A percentile compares a stretch with the other conserved stretches of the same genome.
Evolutionary conservation across 345 rosid species (phyloP).

Genomic region (Citropsis articulata): DNA sequence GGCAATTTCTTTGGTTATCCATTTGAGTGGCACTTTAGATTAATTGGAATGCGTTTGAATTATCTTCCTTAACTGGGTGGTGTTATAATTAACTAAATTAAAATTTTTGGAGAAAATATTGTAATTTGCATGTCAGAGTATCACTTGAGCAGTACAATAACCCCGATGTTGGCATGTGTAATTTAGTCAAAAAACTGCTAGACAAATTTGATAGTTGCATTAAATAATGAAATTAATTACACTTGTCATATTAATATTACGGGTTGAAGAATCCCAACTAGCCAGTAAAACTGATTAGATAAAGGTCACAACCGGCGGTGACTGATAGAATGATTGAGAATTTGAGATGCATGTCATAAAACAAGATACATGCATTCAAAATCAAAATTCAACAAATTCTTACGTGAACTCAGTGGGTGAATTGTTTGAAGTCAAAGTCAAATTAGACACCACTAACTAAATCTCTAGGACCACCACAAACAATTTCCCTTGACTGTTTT

Average conservation of each 20-base stretch:
- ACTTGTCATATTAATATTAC: too few species aligned
- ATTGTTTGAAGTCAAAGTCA: neutral
- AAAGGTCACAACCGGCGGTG: neutral
- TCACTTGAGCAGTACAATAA: too few species aligned
- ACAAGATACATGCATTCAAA: constrained; percentile 1
- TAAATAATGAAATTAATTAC: too few species aligned
- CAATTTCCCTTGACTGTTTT: neutral
- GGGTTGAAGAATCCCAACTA: too few species aligned
- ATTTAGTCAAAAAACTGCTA: too few species aligned
- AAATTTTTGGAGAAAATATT: too few species aligned
- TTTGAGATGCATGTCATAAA: neutral
- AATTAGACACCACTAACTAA: neutral
- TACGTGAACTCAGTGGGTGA: neutral
- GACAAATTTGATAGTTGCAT: too few species aligned
- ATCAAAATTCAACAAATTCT: neutral
- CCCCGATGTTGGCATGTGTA: too few species aligned
- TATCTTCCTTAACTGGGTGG: neutral
- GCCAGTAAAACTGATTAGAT: neutral
- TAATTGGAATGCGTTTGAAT: neutral
- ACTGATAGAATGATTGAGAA: neutral
- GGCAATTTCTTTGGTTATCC: neutral
- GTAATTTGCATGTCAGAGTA: too few species aligned
- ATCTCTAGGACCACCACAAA: neutral
- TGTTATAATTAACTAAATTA: too few species aligned
- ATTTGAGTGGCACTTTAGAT: neutral